Evolutionary conservation across 805 yeast species (phyloP).

Genomic region (Monosporozyma aerobia): DNA sequence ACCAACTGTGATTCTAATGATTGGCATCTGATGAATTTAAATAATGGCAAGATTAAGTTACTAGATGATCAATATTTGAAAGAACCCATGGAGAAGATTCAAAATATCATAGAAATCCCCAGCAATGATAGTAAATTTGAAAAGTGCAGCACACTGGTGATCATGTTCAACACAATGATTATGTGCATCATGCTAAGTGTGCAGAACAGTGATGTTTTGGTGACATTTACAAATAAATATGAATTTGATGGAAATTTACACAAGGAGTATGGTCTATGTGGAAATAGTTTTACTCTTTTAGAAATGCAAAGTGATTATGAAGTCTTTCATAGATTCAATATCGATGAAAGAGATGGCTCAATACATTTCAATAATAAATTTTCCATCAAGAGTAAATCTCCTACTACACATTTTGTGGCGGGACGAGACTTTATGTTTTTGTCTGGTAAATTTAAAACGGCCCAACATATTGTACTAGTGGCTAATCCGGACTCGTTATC

Average conservation of each 20-base stretch:
- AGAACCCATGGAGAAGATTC: background rate
- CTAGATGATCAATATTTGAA: constrained; percentile 3
- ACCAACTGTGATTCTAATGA: constrained; percentile 14
- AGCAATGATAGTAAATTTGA: background rate
- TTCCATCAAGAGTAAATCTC: background rate
- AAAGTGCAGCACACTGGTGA: background rate
- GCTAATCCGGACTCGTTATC: background rate
- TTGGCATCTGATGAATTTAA: constrained; percentile 23
- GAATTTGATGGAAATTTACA: background rate
- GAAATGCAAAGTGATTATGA: background rate
- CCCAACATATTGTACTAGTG: background rate
- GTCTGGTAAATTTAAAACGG: background rate
- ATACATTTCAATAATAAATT: background rate
- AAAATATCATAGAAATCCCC: constrained; percentile 9
- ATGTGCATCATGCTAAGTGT: background rate
- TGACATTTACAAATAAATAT: background rate
- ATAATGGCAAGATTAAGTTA: constrained; percentile 19
- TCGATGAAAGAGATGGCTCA: background rate
- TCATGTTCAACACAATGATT: background rate
- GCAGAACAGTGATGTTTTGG: background rate
- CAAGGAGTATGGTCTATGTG: background rate
- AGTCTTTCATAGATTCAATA: background rate
- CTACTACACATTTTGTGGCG: background rate
- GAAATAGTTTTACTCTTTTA: background rate
- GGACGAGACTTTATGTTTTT: background rate